Conservation (phyloP, 305 asterid species). For the Caryopteris hybrid region DNA sequence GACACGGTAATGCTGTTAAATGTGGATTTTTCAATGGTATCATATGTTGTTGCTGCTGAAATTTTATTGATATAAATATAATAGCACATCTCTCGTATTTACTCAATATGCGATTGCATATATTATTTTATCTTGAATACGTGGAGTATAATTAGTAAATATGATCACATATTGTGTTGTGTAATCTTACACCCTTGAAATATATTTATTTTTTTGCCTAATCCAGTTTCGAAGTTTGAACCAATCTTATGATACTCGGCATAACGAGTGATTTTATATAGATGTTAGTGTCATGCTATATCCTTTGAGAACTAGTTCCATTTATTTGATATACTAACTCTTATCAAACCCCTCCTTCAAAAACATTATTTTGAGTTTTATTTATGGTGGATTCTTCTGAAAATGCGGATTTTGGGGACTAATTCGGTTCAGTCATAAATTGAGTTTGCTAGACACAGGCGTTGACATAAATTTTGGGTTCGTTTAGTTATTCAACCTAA, state of each 20-base stretch:
- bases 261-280: no score
- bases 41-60: neutral
- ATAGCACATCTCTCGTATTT: neutral
- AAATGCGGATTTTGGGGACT: no score
- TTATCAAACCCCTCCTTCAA: no score
- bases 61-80: neutral
- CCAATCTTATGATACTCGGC: neutral
- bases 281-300: no score
- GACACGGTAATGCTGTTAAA: slow-evolving; percentile 59
- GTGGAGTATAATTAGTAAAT: no score
- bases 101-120: neutral
- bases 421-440: neutral
- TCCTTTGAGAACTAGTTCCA: no score
- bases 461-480: neutral
- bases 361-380: no score
- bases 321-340: no score
- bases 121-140: neutral
- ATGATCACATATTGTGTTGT: no score
- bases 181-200: neutral
- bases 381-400: no score
- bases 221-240: neutral
- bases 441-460: neutral
- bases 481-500: neutral
- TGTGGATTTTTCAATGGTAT: neutral
- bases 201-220: neutral